These are phyloP conservation scores for Kandelia obovata DNA, from an alignment of 345 rosid species.

Conservation along the genomic window DNA sequence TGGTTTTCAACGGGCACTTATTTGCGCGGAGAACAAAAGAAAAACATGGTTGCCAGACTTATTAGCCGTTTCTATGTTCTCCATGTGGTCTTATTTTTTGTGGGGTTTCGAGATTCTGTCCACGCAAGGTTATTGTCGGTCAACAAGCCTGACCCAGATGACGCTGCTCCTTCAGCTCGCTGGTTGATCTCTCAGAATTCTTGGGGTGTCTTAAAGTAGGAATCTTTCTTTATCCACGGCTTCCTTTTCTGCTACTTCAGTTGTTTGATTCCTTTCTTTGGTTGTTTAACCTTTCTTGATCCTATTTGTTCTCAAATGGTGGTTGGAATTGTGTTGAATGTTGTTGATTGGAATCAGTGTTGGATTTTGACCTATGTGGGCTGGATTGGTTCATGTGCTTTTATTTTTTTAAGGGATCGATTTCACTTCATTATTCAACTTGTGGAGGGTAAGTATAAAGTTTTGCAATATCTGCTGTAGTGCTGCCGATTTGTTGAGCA, in stretches of 20 bases:
- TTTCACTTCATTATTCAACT: neutral
- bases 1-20: neutral
- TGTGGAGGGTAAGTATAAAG: neutral
- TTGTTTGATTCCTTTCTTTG: neutral
- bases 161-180: conserved; percentile 65
- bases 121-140: conserved; percentile 36
- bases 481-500: neutral
- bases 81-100: conserved; percentile 7
- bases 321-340: neutral
- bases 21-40: neutral
- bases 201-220: conserved; percentile 83
- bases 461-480: neutral
- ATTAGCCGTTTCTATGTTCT: neutral
- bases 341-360: no score
- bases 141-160: conserved; percentile 52
- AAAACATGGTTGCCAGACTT: neutral
- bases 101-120: conserved; percentile 28
- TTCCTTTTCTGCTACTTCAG: neutral
- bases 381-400: neutral
- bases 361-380: neutral
- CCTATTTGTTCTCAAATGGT: neutral
- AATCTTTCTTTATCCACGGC: neutral
- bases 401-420: no score
- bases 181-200: conserved; percentile 79
- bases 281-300: neutral